These are phyloP conservation scores for Tulasnella sp. DNA, from an alignment of 768 basidiomycete genomes.

Conservation along the genomic window DNA sequence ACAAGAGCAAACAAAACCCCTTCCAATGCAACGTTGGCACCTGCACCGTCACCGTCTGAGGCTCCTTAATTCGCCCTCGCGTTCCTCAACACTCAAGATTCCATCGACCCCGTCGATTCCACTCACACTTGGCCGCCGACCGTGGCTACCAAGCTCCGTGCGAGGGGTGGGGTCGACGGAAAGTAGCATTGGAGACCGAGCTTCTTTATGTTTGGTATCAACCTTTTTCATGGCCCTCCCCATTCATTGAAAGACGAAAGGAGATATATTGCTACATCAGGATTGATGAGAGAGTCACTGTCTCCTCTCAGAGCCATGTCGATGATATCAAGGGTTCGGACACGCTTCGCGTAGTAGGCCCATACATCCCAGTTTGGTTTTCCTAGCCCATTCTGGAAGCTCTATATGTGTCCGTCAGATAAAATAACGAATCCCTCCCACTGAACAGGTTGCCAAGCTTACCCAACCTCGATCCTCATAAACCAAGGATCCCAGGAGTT, in stretches of 20 bases:
- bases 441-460: neutral
- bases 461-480: neutral
- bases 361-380: neutral
- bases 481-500: neutral
- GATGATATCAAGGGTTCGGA: neutral
- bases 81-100: no score
- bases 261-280: neutral
- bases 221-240: neutral
- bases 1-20: neutral
- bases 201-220: neutral
- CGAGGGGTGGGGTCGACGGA: neutral
- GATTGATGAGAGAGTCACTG: neutral
- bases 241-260: neutral
- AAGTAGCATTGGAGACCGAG: neutral
- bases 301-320: neutral
- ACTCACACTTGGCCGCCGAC: no score
- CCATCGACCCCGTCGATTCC: no score
- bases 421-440: no score
- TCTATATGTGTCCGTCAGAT: neutral
- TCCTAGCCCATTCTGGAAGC: neutral
- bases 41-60: no score
- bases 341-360: neutral
- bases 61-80: no score
- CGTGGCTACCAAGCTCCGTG: neutral
- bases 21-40: no score